These are phyloP conservation scores for Austroboletus eburneus DNA, from an alignment of 768 basidiomycete genomes.

Conservation along the genomic window DNA sequence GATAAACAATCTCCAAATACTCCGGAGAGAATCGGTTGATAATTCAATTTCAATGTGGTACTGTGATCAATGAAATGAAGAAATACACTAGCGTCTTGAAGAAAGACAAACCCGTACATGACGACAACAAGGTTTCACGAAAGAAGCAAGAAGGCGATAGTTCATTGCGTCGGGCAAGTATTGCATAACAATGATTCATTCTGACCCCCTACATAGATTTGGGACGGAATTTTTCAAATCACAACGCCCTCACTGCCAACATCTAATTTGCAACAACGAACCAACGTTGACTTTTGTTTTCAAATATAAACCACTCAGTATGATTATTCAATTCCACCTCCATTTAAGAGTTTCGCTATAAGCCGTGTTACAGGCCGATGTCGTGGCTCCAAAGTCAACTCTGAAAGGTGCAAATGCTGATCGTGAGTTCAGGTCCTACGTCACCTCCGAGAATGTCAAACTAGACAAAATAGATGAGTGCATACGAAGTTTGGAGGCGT, in stretches of 20 bases:
- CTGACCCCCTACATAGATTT: conserved; percentile 5
- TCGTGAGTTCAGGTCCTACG: not conserved
- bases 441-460: not conserved
- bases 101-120: too few relatives aligned
- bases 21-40: conserved; percentile 16
- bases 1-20: conserved; percentile 2
- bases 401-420: not conserved
- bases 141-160: conserved; percentile 18
- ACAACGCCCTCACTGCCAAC: fast-evolving
- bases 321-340: not conserved
- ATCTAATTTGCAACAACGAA: not conserved
- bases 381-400: conserved; percentile 9
- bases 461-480: not conserved
- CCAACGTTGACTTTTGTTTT: conserved; percentile 17
- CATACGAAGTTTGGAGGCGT: conserved; percentile 10
- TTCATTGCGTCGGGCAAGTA: conserved; percentile 17
- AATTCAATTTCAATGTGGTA: conserved; percentile 2
- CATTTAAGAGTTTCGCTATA: too few relatives aligned
- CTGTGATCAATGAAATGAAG: fast-evolving
- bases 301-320: conserved; percentile 16
- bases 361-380: conserved; percentile 20
- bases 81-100: too few relatives aligned
- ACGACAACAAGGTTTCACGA: conserved; percentile 17
- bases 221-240: not conserved
- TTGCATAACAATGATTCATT: too few relatives aligned